Conservation (phyloP, 345 rosid genomes). For the Eutrema yunnanense region DNA sequence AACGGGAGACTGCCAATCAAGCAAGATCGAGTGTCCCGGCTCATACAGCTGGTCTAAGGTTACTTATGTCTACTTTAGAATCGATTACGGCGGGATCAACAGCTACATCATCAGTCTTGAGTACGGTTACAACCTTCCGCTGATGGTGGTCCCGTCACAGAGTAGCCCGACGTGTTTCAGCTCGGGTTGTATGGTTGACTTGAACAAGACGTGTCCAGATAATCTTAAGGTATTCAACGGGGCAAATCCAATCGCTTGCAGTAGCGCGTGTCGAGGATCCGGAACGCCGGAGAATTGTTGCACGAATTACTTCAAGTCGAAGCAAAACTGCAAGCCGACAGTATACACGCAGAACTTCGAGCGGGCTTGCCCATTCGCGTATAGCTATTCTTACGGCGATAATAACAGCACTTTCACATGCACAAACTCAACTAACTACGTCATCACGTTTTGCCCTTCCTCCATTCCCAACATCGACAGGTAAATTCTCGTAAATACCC, state of each 20-base stretch:
- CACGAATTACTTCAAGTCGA: neutral
- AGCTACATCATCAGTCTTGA: constrained; percentile 3
- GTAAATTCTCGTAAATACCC: neutral
- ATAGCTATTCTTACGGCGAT: neutral
- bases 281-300: constrained; percentile 6
- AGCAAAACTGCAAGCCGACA: constrained; percentile 24
- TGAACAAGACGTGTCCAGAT: constrained; percentile 15
- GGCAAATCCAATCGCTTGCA: neutral
- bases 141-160: constrained; percentile 11
- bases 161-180: constrained; percentile 13
- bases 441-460: constrained; percentile 16
- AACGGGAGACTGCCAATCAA: constrained; percentile 10
- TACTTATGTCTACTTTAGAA: constrained; percentile 12
- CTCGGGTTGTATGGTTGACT: neutral
- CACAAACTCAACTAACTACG: constrained; percentile 12
- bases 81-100: neutral
- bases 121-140: constrained; percentile 22
- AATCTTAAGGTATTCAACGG: neutral
- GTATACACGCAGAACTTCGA: constrained; percentile 11
- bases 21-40: neutral
- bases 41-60: neutral
- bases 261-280: neutral
- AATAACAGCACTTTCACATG: constrained; percentile 11
- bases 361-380: constrained; percentile 10
- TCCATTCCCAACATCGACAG: neutral